Conservation (phyloP, 495 filamentous ascomycete genomes). For the Penicillium mononematosum region DNA sequence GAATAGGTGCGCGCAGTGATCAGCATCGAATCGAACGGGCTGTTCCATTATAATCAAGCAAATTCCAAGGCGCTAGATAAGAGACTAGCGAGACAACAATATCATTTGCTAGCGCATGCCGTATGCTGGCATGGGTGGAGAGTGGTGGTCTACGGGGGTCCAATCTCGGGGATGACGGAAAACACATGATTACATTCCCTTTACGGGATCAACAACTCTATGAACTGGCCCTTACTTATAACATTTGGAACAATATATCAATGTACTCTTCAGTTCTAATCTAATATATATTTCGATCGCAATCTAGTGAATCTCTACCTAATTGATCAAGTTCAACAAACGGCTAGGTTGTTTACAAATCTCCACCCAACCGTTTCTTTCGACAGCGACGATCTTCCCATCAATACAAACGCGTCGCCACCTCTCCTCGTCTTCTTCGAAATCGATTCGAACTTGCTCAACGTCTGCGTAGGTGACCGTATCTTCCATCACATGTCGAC, state of each 20-base stretch:
- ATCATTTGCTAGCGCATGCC: background rate
- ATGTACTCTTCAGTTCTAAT: background rate
- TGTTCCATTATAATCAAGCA: constrained; percentile 24
- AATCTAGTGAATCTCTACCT: background rate
- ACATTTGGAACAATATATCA: background rate
- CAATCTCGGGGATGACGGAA: constrained; percentile 5
- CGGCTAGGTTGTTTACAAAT: constrained; percentile 45
- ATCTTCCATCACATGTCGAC: constrained; percentile 63
- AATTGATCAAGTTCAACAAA: constrained; percentile 28
- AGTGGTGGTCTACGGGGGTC: background rate
- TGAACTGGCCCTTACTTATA: background rate
- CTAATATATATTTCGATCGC: background rate
- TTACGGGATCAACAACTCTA: background rate
- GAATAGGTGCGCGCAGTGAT: constrained; percentile 51
- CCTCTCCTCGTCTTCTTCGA: constrained; percentile 58
- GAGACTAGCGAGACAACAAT: background rate
- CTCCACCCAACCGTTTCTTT: constrained; percentile 68
- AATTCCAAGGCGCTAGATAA: background rate
- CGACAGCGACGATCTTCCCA: constrained; percentile 75
- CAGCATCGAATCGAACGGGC: constrained; percentile 40
- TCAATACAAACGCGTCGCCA: constrained; percentile 89
- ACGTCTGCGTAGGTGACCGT: constrained; percentile 65
- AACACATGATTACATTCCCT: constrained; percentile 4
- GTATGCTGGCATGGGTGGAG: background rate
- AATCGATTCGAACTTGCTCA: constrained; percentile 61